Conservation (phyloP, 176 grass and related monocot species). For the Eleusine coracana region DNA sequence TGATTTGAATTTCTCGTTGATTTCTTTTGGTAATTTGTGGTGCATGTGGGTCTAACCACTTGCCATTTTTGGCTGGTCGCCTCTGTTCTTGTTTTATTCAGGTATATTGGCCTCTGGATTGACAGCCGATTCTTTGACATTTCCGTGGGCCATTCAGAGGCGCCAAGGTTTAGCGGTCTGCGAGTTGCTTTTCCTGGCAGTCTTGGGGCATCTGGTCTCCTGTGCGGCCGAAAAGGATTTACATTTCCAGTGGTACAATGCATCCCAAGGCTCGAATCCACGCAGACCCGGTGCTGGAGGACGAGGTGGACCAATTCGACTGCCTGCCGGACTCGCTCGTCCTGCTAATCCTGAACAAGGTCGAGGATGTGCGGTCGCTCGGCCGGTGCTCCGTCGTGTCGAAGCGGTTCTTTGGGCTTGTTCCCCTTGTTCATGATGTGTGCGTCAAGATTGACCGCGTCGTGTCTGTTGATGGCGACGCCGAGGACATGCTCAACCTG, state of each 20-base stretch:
- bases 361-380: slow-evolving; percentile 79
- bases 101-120: slow-evolving; percentile 13
- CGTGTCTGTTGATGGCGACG: slow-evolving; percentile 68
- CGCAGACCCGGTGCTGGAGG: slow-evolving; percentile 55
- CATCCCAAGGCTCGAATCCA: slow-evolving; percentile 80
- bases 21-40: not conserved
- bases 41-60: not conserved
- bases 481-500: slow-evolving; percentile 65
- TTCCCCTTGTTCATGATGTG: slow-evolving; percentile 71
- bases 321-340: slow-evolving; percentile 77
- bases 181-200: slow-evolving; percentile 9
- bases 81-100: slow-evolving; percentile 28
- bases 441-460: slow-evolving; percentile 81
- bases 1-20: not conserved
- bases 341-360: slow-evolving; percentile 87
- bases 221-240: not conserved
- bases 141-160: not conserved
- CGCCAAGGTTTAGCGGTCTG: not conserved
- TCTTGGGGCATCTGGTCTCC: not conserved
- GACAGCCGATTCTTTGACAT: not conserved
- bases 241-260: slow-evolving; percentile 39
- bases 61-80: not conserved
- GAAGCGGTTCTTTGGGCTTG: slow-evolving; percentile 64
- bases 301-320: slow-evolving; percentile 68
- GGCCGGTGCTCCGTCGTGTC: slow-evolving; percentile 83